Evolutionary conservation across 2,329 filamentous ascomycete genomes (phyloP).

Genomic region (Albifimbria verrucaria): DNA sequence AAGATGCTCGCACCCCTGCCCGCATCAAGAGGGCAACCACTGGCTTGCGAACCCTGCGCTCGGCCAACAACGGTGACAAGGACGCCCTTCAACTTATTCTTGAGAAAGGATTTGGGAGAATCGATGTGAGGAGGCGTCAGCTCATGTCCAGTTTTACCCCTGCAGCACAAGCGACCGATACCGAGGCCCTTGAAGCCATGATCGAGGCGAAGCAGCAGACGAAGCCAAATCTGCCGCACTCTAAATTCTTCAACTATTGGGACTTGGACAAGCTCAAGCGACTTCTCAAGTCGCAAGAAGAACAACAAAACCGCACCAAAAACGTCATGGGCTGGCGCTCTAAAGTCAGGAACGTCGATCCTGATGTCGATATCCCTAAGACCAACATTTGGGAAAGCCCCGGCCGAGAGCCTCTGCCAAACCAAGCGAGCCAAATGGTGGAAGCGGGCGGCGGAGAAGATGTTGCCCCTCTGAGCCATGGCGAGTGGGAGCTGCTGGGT

Average conservation of each 20-base stretch:
- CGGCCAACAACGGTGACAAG: conserved; percentile 50
- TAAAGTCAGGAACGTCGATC: conserved; percentile 27
- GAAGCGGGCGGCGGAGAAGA: conserved; percentile 37
- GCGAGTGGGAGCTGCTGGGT: conserved; percentile 56
- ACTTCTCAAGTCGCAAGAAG: conserved; percentile 39
- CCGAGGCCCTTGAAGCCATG: conserved; percentile 33
- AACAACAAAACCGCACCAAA: conserved; percentile 22
- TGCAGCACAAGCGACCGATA: conserved; percentile 34
- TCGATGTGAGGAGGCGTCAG: conserved; percentile 47
- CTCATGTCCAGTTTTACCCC: conserved; percentile 39
- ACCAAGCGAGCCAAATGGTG: conserved; percentile 47
- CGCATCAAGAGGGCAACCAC: conserved; percentile 39
- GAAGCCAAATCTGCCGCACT: conserved; percentile 6
- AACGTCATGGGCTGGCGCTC: conserved; percentile 20
- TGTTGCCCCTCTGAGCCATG: conserved; percentile 52
- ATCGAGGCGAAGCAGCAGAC: conserved; percentile 7
- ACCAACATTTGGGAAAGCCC: conserved; percentile 49
- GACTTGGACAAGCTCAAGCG: conserved; percentile 40
- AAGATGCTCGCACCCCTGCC: conserved; percentile 21
- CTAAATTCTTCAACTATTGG: conserved; percentile 22
- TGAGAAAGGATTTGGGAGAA: conserved; percentile 48
- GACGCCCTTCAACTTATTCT: conserved; percentile 46
- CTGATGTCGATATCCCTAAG: conserved; percentile 32
- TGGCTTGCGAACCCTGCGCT: conserved; percentile 45
- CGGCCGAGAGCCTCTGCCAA: conserved; percentile 31